Percentiles rank a stretch among this genome's conserved stretches.
Evolutionary conservation across 2,329 filamentous ascomycete genomes (phyloP).

Genomic region (Pseudogymnoascus sp.): DNA sequence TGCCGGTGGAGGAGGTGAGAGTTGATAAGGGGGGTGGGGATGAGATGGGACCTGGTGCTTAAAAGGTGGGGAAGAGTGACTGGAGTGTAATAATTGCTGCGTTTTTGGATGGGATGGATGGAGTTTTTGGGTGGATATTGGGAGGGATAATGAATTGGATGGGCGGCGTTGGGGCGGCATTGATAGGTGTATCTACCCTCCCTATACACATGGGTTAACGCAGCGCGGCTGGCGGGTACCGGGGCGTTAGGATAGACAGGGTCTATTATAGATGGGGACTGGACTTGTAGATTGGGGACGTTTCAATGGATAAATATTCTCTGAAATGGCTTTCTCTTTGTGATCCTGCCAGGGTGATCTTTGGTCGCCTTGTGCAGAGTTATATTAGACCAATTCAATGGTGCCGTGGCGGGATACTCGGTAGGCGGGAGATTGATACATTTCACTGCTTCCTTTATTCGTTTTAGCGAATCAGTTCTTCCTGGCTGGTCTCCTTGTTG

Average conservation of each 20-base stretch:
- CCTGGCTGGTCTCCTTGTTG: no score
- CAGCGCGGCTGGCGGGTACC: background rate
- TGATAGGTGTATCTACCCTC: background rate
- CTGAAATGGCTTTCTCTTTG: background rate
- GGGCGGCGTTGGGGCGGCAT: background rate
- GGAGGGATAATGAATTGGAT: background rate
- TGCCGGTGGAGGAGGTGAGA: slow-evolving; percentile 30
- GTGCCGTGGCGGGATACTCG: no score
- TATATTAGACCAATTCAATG: no score
- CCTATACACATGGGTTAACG: background rate
- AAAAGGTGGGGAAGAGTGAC: slow-evolving; percentile 8
- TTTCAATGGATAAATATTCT: background rate
- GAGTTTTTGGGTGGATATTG: background rate
- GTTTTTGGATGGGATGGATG: background rate
- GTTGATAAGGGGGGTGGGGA: slow-evolving; percentile 14
- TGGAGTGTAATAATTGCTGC: background rate
- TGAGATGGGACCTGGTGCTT: slow-evolving; percentile 29
- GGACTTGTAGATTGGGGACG: background rate
- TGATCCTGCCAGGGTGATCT: background rate
- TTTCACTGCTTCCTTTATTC: background rate
- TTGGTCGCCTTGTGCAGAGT: background rate
- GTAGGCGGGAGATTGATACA: no score
- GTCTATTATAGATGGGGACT: background rate
- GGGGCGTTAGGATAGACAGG: background rate
- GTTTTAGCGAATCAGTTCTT: background rate